Percentiles rank a stretch among this genome's conserved stretches.
Evolutionary conservation across 306 rosid species (phyloP).

Genomic region (Ceratonia siliqua): DNA sequence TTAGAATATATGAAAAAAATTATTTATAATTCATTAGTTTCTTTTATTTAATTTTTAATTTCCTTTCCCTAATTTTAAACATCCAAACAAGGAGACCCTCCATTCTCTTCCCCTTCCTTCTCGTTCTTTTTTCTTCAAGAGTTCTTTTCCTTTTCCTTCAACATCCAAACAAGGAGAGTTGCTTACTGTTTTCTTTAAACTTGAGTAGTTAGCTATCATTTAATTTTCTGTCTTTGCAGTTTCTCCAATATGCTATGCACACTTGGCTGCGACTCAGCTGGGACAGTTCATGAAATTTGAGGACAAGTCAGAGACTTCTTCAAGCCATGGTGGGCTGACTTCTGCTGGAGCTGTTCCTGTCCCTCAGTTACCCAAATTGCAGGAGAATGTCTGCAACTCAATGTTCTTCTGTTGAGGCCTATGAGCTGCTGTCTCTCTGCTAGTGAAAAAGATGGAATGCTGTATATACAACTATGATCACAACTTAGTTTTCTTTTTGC

Average conservation of each 20-base stretch:
- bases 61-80: no score
- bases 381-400: slow-evolving; percentile 66
- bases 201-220: background rate
- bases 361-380: slow-evolving; percentile 74
- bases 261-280: slow-evolving; percentile 83
- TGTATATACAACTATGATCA: slow-evolving; percentile 36
- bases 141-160: no score
- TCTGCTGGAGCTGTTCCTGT: slow-evolving; percentile 74
- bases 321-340: slow-evolving; percentile 75
- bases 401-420: slow-evolving; percentile 80
- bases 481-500: background rate
- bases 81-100: no score
- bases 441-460: background rate
- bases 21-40: no score
- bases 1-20: no score
- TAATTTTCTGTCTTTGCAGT: slow-evolving; percentile 45
- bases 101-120: no score
- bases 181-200: background rate
- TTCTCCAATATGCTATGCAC: slow-evolving; percentile 92
- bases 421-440: background rate
- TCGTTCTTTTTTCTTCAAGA: no score
- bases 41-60: no score
- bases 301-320: slow-evolving; percentile 75
- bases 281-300: slow-evolving; percentile 84
- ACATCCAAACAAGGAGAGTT: no score